Conservation (phyloP, 768 basidiomycete genomes). For the Calvatia gigantea region DNA sequence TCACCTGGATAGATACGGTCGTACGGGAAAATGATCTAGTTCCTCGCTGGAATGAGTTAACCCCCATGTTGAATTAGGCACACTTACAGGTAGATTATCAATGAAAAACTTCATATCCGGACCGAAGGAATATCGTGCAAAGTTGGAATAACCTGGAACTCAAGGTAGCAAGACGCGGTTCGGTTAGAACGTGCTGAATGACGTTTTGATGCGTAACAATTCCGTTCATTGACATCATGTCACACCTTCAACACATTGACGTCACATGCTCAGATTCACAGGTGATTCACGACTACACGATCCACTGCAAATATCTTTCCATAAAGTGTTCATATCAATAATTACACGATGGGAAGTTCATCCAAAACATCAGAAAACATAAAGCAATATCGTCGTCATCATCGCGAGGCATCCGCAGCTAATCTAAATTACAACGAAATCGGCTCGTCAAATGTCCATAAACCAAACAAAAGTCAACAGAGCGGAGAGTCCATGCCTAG, state of each 20-base stretch:
- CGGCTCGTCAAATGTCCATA: background rate
- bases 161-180: background rate
- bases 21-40: conserved; percentile 85
- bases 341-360: background rate
- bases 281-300: background rate
- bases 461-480: conserved; percentile 1
- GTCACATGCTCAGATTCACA: conserved; percentile 1
- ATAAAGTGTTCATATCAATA: background rate
- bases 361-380: background rate
- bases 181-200: background rate
- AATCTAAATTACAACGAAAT: conserved; percentile 2
- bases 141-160: background rate
- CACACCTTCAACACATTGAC: background rate
- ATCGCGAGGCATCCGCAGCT: background rate
- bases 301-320: background rate
- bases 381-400: background rate
- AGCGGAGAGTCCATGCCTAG: background rate
- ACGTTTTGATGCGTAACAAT: background rate
- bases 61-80: background rate
- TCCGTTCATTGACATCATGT: background rate
- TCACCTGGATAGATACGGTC: conserved; percentile 94
- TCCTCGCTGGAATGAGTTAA: conserved; percentile 9
- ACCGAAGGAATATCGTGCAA: background rate
- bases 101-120: conserved; percentile 74
- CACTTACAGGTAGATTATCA: conserved; percentile 71